Conservation (phyloP, 441 rosid species). For the Syzygium malaccense region DNA sequence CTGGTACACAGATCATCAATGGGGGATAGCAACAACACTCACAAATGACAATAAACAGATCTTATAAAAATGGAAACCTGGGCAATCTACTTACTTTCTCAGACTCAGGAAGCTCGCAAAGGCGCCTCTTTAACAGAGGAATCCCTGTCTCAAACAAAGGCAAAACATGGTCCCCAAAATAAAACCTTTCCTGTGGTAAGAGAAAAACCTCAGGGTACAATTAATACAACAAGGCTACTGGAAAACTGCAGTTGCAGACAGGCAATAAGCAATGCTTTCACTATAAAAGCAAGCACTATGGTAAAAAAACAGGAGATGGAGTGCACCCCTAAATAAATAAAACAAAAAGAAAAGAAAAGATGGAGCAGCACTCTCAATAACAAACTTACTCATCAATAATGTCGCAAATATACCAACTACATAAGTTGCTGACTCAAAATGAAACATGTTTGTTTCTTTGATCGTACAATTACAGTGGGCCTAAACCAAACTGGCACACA, state of each 20-base stretch:
- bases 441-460: not conserved
- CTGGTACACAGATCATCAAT: not conserved
- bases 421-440: not conserved
- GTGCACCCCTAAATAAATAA: not conserved
- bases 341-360: not conserved
- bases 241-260: not conserved
- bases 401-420: not conserved
- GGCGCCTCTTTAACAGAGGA: slow-evolving; percentile 78
- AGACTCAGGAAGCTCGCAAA: slow-evolving; percentile 62
- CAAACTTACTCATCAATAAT: not conserved
- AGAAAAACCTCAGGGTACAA: not conserved
- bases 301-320: not conserved
- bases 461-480: not conserved
- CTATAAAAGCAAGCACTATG: not conserved
- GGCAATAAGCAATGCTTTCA: not conserved
- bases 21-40: not conserved
- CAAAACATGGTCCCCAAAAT: slow-evolving; percentile 91
- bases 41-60: not conserved
- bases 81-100: slow-evolving; percentile 47
- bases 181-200: slow-evolving; percentile 79
- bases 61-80: not conserved
- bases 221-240: not conserved
- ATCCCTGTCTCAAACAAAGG: slow-evolving; percentile 97
- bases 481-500: not conserved
- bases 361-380: not conserved